Evolutionary conservation across 768 basidiomycete genomes (phyloP), one percentile per base, ranked within the genome.

Genomic region (Plicaturopsis crispa): DNA sequence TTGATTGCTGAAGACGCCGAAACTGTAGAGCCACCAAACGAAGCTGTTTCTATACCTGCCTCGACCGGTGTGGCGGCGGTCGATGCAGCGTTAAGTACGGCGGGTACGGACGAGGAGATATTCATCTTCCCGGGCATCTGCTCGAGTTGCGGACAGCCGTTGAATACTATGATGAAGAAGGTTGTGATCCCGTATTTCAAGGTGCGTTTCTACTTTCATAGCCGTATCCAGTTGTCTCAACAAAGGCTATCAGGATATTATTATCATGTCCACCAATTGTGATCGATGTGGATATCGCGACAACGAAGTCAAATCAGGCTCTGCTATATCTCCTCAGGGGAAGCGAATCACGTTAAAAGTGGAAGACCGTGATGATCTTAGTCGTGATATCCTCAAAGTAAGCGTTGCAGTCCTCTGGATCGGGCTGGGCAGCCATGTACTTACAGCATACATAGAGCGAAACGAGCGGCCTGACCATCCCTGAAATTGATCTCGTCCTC

Each of bases 221-320:
- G 1, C 30, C 18, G 21, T 33, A 23, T 34, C 5, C 21, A 16
- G 31, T 31, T 24, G 3, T 28, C 22, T 18, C 13, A 16, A 3
- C 12, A 22, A 7, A 30, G 14, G 18, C 6, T 23, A 5, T 45
- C 38, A 96, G 93, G 92, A 99, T 49, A 83, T 91, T 40, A 63
- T 98, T 38, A 94, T 98, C 62, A 97, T 97, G 92, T 94, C 94
- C 17, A 93, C 93, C 5, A 97, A 96, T 56, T 98, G 96, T 57
- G 89, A 92, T 41, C 61, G 65, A 36, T 99, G 96, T 59, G 96
- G 96, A 1, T 99, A 98, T 60, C 73, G 89, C 41, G 96, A 99
- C 61, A 98, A 93, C 52, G 96, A 99, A 63, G 85, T 99, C 52
- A 99, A 99, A 59, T 87, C 90, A 4, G 90, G 94, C 16, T 65